Base-by-base conservation (phyloP, 352 stramenopile species). In the Pythium oligandrum region DNA sequence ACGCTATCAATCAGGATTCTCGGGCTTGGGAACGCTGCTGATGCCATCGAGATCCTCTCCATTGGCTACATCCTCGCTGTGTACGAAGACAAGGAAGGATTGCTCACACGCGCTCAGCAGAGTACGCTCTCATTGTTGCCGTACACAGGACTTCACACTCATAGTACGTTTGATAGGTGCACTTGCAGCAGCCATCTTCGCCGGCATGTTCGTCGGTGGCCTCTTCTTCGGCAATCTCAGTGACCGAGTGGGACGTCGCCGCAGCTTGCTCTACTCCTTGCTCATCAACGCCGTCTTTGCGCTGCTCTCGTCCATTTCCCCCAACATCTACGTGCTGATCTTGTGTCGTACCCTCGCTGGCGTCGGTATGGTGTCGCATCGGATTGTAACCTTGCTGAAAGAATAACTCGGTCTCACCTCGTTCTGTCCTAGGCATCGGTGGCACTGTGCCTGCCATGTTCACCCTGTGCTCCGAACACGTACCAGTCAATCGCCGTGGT, bases 1-100 rank as follows among this genome's bases (percentile, higher is more conserved):
- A n/a, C 55, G 40, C 38, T 51, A 48, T 34, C 35, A 33, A 48
- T 8, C 61, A 91, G 78, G 11, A 91, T 91, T 61, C 57, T 93
- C 12, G 83, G 80, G 2, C 60, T 90, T 11, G 89, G 79, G 2
- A 97, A 96, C 62, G 89, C 84, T 1, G 86, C 86, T 0, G 89
- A 97, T 50, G 89, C 89, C 2, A 90, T 96, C 33, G 89, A 97
- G 66, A 93, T 96, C 59, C 77, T 96, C 6, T 86, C 82, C 2
- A 94, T 96, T 43, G 87, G 87, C 17, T 97, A 95, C 72, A 96
- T 97, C 58, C 61, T 97, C 40, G 76, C 78, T 0, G 83, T 89
- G 10, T 90, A 92, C 48, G 69, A 88, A 53, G 79, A 94, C 62
- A 82, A 75, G 38, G 79, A 88, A 65, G 77, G 79, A 48, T 37